Conservation (phyloP, 768 basidiomycete genomes). For the Tricholomella constricta region DNA sequence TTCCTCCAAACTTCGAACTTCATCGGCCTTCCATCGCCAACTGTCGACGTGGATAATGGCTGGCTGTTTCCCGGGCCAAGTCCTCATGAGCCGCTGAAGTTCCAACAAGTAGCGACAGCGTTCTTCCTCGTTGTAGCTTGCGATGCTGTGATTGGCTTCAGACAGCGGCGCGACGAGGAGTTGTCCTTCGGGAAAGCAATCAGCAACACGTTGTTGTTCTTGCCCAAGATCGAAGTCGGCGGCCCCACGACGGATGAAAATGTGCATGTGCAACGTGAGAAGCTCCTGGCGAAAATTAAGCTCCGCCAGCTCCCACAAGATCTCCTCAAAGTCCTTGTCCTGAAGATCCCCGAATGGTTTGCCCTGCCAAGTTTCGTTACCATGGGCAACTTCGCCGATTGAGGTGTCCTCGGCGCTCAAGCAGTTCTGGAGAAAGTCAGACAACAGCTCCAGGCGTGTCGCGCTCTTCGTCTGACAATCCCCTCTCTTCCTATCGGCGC, state of each 20-base stretch:
- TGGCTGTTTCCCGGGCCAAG: constrained; percentile 2
- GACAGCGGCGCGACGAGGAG: background rate
- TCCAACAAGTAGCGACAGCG: too few species aligned
- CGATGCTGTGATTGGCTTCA: constrained; percentile 12
- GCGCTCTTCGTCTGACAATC: background rate
- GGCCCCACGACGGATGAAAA: too few species aligned
- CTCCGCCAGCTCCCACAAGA: too few species aligned
- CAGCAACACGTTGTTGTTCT: too few species aligned
- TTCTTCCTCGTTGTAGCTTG: background rate
- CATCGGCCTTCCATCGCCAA: background rate
- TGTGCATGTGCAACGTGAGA: too few species aligned
- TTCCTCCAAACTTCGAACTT: too few species aligned
- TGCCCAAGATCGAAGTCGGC: too few species aligned
- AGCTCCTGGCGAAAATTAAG: too few species aligned
- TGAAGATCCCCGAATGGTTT: too few species aligned
- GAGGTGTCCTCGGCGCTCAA: background rate
- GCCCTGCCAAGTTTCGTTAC: too few species aligned
- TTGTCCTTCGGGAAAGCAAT: too few species aligned
- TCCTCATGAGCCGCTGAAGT: constrained; percentile 1
- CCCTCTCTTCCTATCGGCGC: background rate
- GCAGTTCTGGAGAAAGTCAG: background rate
- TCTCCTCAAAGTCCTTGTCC: constrained; percentile 4
- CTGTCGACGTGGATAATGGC: background rate
- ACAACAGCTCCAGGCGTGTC: background rate
- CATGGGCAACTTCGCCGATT: background rate